Base-by-base conservation (phyloP, 495 filamentous ascomycete species). In the Geoglossum glabrum region DNA sequence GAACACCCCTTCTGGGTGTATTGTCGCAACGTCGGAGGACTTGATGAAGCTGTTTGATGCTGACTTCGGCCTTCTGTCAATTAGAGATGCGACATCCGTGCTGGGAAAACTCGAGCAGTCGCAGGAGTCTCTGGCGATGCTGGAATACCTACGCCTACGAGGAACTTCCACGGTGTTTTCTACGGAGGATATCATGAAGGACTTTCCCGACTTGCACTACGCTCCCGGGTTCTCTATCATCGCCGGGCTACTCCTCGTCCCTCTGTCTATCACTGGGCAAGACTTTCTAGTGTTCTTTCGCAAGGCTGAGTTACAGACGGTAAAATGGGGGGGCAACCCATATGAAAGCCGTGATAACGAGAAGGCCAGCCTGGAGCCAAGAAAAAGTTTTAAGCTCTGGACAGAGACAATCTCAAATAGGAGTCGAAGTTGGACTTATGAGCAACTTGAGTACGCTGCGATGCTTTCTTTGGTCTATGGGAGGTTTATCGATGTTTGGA, bases 241-340 rank as follows among this genome's bases (percentile, higher is more conserved):
- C 56, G 86, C 88, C 0, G 90, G 90, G 0, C 63, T 96, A 54
- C 71, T 96, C 5, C 79, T 94, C 49, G 88, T 95, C 0, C 90
- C 90, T 0, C 68, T 96, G 0, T 90, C 85, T 15, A 70, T 79
- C 9, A 79, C 79, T 47, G 90, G 90, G 10, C 70, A 68, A 38
- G 90, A 96, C 62, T 95, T 95, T 64, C 95, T 96, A 45, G 85
- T 89, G 0, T 94, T 96, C 63, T 94, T 95, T 70, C 79, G 90
- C 5, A 85, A 78, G 59, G 82, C 86, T 0, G 85, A 90, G 60
- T 60, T 84, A 13, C 82, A 76, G 50, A 81, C 92, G 62, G 86
- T 94, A 6, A 87, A 82, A 66, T 95, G 89, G 90, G 90, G 88
- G 0, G 90, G 90, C 1, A 96, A 96, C 66, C 90, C 90, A 0